Base-by-base conservation (phyloP, 2,329 filamentous ascomycete species). In the Elsinoe batatas region DNA sequence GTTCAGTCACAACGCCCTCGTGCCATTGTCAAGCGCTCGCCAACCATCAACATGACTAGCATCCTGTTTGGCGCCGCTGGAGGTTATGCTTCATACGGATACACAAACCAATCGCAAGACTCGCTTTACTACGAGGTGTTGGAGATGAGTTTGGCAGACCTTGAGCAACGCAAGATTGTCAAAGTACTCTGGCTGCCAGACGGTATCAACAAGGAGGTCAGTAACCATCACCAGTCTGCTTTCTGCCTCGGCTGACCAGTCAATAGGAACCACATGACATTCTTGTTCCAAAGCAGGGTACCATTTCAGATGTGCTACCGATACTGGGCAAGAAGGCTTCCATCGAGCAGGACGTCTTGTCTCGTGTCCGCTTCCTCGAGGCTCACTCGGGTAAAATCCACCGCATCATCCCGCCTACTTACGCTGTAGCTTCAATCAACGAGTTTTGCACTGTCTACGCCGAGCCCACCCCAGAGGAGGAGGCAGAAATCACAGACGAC, bases 141-240 rank as follows among this genome's bases (percentile, higher is more conserved):
- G 38, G 93, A 98, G 60, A 95, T 96, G 76, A 95, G 89, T 64
- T 73, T 98, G 46, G 87, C 88, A 20, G 94, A 98, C 69, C 78
- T 95, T 42, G 93, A 98, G 66, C 93, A 88, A 56, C 93, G 95
- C 75, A 96, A 94, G 75, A 82, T 76, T 57, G 74, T 97, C 60
- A 91, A 88, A 69, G 73, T 98, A 47, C 87, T 78, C 1, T 91
- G 87, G 82, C 75, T 98, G 44, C 87, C 85, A 38, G 93, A 98
- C 60, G 93, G 93, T 42, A 85, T 97, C 60, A 83, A 83, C 10
- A 97, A 96, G 74, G 91, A 95, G 73, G 87, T 88, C 71, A 69
- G 78, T 57, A 8, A 67, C 13, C 10, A 13, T 20, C 40, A 12
- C 26, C 26, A 30, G 3, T 30, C 7, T 17, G 15, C 40, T 22